Percentiles rank a stretch among this genome's conserved stretches.
Conservation (phyloP, 2,329 filamentous ascomycete genomes). For the Chrysoporthe cubensis region DNA sequence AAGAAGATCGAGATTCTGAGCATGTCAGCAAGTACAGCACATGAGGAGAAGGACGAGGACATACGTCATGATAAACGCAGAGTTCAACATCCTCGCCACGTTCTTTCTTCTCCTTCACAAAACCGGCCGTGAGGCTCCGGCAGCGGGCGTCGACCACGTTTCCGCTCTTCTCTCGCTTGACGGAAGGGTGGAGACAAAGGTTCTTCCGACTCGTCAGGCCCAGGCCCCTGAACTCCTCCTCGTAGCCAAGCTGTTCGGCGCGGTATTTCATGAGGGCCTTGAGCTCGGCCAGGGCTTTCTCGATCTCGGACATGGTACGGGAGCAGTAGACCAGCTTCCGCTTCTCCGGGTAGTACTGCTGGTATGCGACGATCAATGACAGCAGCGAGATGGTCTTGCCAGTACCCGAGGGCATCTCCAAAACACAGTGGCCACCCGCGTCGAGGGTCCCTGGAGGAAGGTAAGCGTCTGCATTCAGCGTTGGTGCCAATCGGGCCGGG, state of each 20-base stretch:
- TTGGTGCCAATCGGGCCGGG: not conserved
- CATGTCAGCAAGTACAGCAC: conserved; percentile 17
- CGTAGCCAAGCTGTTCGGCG: conserved; percentile 81
- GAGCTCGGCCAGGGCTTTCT: conserved; percentile 92
- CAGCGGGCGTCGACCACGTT: conserved; percentile 93
- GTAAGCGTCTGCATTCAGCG: conserved; percentile 22
- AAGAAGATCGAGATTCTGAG: conserved; percentile 84
- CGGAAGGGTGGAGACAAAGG: conserved; percentile 91
- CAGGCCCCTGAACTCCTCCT: conserved; percentile 90
- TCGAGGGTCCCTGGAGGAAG: conserved; percentile 71
- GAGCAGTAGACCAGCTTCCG: conserved; percentile 99
- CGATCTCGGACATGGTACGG: conserved; percentile 99
- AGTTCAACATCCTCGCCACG: conserved; percentile 91
- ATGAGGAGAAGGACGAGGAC: conserved; percentile 32
- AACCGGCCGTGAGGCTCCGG: conserved; percentile 91
- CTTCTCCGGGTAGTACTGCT: conserved; percentile 89
- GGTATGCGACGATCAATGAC: conserved; percentile 95
- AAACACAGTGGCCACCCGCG: conserved; percentile 89
- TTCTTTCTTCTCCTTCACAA: conserved; percentile 97
- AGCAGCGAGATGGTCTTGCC: conserved; percentile 96
- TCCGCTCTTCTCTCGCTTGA: conserved; percentile 95
- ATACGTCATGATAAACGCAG: conserved; percentile 91
- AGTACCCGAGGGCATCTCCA: conserved; percentile 99
- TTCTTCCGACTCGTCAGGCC: conserved; percentile 97
- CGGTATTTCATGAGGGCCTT: conserved; percentile 95